These are phyloP conservation scores for Domatiomyces catenatus DNA, from an alignment of 2,329 filamentous ascomycete species.

Conservation along the genomic window DNA sequence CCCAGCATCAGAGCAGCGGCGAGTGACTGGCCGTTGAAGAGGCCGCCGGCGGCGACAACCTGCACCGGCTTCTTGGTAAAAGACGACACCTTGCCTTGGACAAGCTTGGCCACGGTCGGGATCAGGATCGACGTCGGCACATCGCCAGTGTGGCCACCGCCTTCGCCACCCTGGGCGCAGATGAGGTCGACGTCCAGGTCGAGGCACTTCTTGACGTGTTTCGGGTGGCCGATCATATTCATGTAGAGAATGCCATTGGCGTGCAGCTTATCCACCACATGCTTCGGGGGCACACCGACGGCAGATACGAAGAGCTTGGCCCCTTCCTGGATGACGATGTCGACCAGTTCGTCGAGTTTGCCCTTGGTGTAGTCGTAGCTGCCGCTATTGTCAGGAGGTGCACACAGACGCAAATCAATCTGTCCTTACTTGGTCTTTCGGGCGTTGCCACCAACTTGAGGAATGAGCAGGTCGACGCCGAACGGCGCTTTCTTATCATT, in stretches of 20 bases:
- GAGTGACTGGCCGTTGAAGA: constrained; percentile 81
- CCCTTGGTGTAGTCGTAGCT: constrained; percentile 99
- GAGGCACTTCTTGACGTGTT: constrained; percentile 94
- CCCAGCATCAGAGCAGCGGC: constrained; percentile 87
- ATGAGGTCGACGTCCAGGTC: constrained; percentile 89
- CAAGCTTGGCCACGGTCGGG: constrained; percentile 72
- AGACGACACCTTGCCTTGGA: constrained; percentile 58
- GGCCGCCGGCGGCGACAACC: constrained; percentile 83
- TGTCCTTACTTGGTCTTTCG: constrained; percentile 71
- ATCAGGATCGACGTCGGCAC: constrained; percentile 86
- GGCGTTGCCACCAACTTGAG: constrained; percentile 85
- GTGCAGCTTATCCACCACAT: constrained; percentile 82
- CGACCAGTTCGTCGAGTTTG: constrained; percentile 78
- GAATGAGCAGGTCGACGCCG: constrained; percentile 82
- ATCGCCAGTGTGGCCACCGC: constrained; percentile 79
- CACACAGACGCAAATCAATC: constrained; percentile 6
- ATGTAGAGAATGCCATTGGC: constrained; percentile 54
- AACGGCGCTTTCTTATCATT: constrained; percentile 87
- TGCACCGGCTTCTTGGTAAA: constrained; percentile 77
- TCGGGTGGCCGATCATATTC: constrained; percentile 99
- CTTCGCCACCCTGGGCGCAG: constrained; percentile 95
- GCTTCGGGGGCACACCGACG: constrained; percentile 80
- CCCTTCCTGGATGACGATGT: constrained; percentile 83
- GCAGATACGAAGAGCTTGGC: constrained; percentile 92
- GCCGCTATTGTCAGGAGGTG: constrained; percentile 6